These are phyloP conservation scores for Saccharomycopsis sp. DNA, from an alignment of 805 yeast species.

Conservation along the genomic window DNA sequence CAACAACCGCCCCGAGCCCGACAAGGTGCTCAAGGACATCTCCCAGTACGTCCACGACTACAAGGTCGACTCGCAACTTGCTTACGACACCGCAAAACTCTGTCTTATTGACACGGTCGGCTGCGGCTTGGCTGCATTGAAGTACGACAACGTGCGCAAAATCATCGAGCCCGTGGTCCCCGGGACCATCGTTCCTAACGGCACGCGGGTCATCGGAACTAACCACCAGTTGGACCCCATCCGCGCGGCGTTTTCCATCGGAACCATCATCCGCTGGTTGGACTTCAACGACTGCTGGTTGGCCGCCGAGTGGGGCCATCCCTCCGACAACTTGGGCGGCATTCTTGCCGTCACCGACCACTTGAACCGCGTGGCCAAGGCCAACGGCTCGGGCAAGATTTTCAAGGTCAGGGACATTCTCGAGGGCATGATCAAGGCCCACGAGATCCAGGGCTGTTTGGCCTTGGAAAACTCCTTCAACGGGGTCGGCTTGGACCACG, in stretches of 20 bases:
- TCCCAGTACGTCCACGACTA: constrained; percentile 44
- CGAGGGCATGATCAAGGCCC: constrained; percentile 55
- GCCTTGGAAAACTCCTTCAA: constrained; percentile 58
- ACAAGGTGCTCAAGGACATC: constrained; percentile 42
- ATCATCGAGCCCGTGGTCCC: constrained; percentile 53
- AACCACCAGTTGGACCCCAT: constrained; percentile 45
- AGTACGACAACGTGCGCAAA: constrained; percentile 41
- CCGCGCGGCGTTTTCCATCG: constrained; percentile 51
- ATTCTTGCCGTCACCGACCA: constrained; percentile 53
- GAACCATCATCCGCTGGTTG: constrained; percentile 52
- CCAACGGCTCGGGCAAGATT: constrained; percentile 33
- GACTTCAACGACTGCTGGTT: constrained; percentile 61
- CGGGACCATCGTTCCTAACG: constrained; percentile 48
- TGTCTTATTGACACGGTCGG: constrained; percentile 54
- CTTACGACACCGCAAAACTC: constrained; percentile 46
- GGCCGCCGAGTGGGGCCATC: constrained; percentile 69
- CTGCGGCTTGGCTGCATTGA: constrained; percentile 53
- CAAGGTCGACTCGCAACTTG: constrained; percentile 39
- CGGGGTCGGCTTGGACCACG: constrained; percentile 55
- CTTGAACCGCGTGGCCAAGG: constrained; percentile 40
- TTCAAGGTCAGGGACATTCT: constrained; percentile 45
- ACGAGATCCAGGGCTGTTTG: constrained; percentile 53
- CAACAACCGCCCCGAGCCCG: constrained; percentile 23
- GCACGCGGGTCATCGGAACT: constrained; percentile 51
- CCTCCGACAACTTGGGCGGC: constrained; percentile 55